Percentiles rank a stretch among this genome's conserved stretches.
Conservation (phyloP, 345 rosid genomes). For the Salix dunnii region DNA sequence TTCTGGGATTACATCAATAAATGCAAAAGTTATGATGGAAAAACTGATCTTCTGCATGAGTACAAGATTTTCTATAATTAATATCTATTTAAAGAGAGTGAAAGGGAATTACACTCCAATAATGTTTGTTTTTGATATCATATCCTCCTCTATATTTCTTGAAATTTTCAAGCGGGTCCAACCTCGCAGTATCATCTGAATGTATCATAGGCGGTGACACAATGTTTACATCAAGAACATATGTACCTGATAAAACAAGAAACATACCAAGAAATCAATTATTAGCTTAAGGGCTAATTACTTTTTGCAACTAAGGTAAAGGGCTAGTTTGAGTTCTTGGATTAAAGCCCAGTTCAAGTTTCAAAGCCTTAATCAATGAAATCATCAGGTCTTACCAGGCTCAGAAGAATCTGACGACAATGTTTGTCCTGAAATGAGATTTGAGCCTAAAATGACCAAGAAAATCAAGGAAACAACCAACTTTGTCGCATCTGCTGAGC, state of each 20-base stretch:
- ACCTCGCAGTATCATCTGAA: conserved; percentile 45
- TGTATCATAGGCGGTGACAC: conserved; percentile 12
- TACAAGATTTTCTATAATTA: background rate
- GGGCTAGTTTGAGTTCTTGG: background rate
- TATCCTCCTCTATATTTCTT: conserved; percentile 65
- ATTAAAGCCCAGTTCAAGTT: background rate
- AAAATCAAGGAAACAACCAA: conserved; percentile 15
- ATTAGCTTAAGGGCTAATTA: background rate
- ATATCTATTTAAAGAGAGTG: background rate
- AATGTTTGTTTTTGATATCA: conserved; percentile 58
- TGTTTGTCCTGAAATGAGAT: conserved; percentile 14
- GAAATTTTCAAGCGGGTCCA: conserved; percentile 48
- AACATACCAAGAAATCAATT: background rate
- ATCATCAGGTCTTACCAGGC: conserved; percentile 27
- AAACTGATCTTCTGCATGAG: background rate
- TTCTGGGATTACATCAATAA: background rate
- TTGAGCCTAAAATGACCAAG: conserved; percentile 20
- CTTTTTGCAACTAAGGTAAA: background rate
- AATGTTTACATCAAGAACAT: conserved; percentile 23
- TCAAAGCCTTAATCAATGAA: background rate
- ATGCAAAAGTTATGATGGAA: background rate
- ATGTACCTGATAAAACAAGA: conserved; percentile 20
- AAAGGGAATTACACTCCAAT: conserved; percentile 60
- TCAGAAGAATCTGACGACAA: background rate
- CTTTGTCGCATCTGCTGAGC: conserved; percentile 1